Conservation (phyloP, 345 rosid species). For the Excoecaria agallocha region DNA sequence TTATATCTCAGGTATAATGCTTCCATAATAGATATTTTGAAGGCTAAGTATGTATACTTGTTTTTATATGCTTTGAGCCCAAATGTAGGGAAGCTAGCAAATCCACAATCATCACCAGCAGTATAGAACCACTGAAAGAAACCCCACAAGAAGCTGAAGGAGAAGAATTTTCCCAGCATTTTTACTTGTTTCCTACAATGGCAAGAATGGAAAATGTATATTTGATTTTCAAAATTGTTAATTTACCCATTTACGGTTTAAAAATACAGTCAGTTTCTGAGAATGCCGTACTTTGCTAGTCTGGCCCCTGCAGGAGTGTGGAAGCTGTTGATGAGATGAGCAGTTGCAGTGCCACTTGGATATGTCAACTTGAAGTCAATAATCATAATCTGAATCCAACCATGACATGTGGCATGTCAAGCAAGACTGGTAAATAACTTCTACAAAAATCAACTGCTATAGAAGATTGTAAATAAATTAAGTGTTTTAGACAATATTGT, state of each 20-base stretch:
- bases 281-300: conserved; percentile 26
- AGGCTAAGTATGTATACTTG: conserved; percentile 1
- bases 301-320: conserved; percentile 39
- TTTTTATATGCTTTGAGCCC: conserved; percentile 31
- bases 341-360: conserved; percentile 43
- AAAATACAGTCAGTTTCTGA: background rate
- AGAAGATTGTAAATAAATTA: background rate
- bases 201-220: background rate
- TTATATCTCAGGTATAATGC: background rate
- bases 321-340: conserved; percentile 35
- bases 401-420: background rate
- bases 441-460: background rate
- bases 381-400: conserved; percentile 27
- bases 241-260: background rate
- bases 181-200: conserved; percentile 30
- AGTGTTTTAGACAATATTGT: background rate
- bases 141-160: conserved; percentile 36
- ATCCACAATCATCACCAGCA: conserved; percentile 32
- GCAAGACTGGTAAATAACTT: background rate
- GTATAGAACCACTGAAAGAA: conserved; percentile 37
- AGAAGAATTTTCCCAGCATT: conserved; percentile 28
- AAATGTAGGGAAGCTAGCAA: conserved; percentile 25
- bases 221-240: background rate
- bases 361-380: conserved; percentile 35
- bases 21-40: background rate